Conservation (phyloP, 805 yeast species). For the Schwanniomyces polymorphus region DNA sequence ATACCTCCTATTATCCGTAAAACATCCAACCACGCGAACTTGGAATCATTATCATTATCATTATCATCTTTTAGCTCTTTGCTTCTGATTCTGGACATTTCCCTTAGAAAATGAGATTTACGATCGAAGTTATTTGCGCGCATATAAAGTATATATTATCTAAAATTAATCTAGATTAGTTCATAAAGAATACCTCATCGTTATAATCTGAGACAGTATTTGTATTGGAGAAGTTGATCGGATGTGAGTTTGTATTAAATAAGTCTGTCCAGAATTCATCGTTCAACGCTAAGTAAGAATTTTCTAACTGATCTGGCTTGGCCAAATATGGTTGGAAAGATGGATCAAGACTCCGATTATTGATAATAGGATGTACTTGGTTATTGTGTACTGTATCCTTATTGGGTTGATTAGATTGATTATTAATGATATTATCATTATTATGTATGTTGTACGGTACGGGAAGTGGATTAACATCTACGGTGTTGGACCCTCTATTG, state of each 20-base stretch:
- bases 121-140: background rate
- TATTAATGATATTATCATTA: background rate
- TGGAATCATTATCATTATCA: background rate
- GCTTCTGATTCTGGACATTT: constrained; percentile 2
- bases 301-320: constrained; percentile 34
- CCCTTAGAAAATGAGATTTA: background rate
- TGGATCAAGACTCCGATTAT: background rate
- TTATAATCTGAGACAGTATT: constrained; percentile 7
- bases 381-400: background rate
- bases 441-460: background rate
- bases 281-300: constrained; percentile 54
- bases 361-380: background rate
- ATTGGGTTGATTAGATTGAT: no score
- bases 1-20: constrained; percentile 47
- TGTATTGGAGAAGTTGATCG: constrained; percentile 28
- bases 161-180: background rate
- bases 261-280: constrained; percentile 75
- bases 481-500: background rate
- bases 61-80: no score
- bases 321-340: constrained; percentile 10
- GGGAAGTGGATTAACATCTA: background rate
- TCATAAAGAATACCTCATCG: constrained; percentile 30
- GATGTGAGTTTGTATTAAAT: constrained; percentile 34
- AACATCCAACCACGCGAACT: constrained; percentile 38
- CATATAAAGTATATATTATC: background rate